A percentile compares a stretch with the other conserved stretches of the same genome.
Evolutionary conservation across 768 basidiomycete genomes (phyloP).

Genomic region (Boletellus ananiceps): DNA sequence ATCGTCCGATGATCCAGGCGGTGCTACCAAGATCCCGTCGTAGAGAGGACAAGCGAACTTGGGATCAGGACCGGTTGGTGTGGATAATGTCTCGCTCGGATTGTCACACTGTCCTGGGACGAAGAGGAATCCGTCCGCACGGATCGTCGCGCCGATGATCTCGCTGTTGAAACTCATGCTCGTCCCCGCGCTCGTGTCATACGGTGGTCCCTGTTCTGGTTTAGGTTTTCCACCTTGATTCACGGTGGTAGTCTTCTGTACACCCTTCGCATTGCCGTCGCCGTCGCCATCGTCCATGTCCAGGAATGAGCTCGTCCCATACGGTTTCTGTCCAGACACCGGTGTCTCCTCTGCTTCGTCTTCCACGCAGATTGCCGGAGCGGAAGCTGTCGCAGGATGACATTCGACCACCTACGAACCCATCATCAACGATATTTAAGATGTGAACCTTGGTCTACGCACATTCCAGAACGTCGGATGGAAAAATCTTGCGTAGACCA

Average conservation of each 20-base stretch:
- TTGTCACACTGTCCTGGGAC: not conserved
- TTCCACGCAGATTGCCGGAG: slow-evolving; percentile 20
- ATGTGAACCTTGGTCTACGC: not conserved
- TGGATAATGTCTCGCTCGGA: not conserved
- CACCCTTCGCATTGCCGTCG: not conserved
- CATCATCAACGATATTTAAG: not conserved
- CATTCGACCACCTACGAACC: slow-evolving; percentile 10
- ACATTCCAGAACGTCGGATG: slow-evolving; percentile 22
- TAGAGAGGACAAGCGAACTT: no score
- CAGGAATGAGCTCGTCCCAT: slow-evolving; percentile 14
- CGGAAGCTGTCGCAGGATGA: slow-evolving; percentile 10
- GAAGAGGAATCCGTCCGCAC: slow-evolving; percentile 9
- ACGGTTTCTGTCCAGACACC: not conserved
- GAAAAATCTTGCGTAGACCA: slow-evolving; percentile 21
- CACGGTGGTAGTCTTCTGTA: not conserved
- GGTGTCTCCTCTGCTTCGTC: slow-evolving; percentile 10
- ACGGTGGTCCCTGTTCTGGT: slow-evolving; percentile 1
- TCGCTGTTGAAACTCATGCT: slow-evolving; percentile 9
- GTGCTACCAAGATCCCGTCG: not conserved
- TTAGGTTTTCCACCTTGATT: not conserved
- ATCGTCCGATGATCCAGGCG: no score
- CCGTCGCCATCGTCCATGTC: slow-evolving; percentile 4
- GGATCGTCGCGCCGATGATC: slow-evolving; percentile 14
- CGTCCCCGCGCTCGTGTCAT: slow-evolving; percentile 6
- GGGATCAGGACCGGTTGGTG: not conserved